Evolutionary conservation across 148 eudicot genomes (phyloP), one percentile per base, ranked within the genome.

Genomic region (Spergularia bocconei): DNA sequence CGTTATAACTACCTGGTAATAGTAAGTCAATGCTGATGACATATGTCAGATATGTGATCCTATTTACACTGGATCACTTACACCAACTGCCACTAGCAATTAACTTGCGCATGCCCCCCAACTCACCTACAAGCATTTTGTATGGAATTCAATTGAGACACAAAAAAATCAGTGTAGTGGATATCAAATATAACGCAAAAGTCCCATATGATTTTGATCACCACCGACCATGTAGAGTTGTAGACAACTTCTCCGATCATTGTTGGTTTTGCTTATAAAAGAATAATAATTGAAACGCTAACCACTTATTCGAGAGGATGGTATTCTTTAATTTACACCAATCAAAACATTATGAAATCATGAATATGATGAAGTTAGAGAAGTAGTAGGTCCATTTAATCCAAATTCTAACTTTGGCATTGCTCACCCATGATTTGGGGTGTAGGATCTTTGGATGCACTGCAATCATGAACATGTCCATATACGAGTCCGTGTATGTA

Each of bases 401-500:
- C 79, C 79, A 80, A 63, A 75, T 21, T 63, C 25, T 52, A 65
- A 53, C 23, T 29, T 74, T 38, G 78, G 33, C 63, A 69, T 16
- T 61, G 63, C 9, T 65, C 72, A 72, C 44, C 50, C 78, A 79
- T 79, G 78, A 74, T 70, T 74, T 73, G 23, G 79, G 52, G 47
- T 25, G 68, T 48, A 63, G 71, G 75, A 75, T 70, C 66, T 75
- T 75, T 75, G 75, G 62, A 15, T 79, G 72, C 48, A 75, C 70
- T 75, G 51, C 48, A 75, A 80, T 80, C 39, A 75, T 80, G 77
- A 70, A 33, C 36, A 19, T 75, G 53, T 44, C 71, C 69, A 39
- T 75, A 44, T 75, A 38, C 25, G 67, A 80, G 67, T 75, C 54
- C 71, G 79, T 70, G 67, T 75, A 54, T 70, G 67, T 75, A 54